A percentile compares a stretch with the other conserved stretches of the same genome.
phyloP scores from a whole-genome alignment of 2,329 filamentous ascomycete genomes.

The Epichloe sp. region DNA sequence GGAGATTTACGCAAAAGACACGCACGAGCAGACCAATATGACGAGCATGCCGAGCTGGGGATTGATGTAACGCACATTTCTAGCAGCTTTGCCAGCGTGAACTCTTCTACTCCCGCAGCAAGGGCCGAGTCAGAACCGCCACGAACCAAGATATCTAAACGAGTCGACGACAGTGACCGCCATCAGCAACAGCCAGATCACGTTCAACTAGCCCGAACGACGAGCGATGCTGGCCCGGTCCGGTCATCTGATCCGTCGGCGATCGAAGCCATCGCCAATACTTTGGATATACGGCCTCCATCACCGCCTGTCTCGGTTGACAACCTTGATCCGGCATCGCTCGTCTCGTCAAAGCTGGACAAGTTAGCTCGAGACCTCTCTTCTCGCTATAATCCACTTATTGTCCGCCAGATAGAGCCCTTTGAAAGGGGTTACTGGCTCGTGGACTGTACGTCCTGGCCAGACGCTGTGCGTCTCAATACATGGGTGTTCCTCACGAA shows the following conservation, averaged over 20 bases:
- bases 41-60: slow-evolving; percentile 1
- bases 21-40: not conserved
- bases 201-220: slow-evolving; percentile 14
- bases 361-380: slow-evolving; percentile 34
- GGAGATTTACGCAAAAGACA: not conserved
- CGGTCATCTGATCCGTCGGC: slow-evolving; percentile 7
- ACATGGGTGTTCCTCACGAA: slow-evolving; percentile 52
- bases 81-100: slow-evolving; percentile 15
- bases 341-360: slow-evolving; percentile 46
- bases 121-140: slow-evolving; percentile 19
- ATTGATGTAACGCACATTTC: slow-evolving; percentile 21
- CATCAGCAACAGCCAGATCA: slow-evolving; percentile 6
- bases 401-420: slow-evolving; percentile 22
- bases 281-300: slow-evolving; percentile 39
- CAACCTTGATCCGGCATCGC: slow-evolving; percentile 31
- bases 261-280: slow-evolving; percentile 13
- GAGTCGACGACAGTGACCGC: slow-evolving; percentile 3
- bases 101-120: slow-evolving; percentile 9
- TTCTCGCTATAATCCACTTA: slow-evolving; percentile 38
- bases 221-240: slow-evolving; percentile 17
- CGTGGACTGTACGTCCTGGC: slow-evolving; percentile 46
- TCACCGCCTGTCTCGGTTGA: slow-evolving; percentile 36
- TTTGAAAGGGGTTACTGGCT: slow-evolving; percentile 73
- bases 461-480: slow-evolving; percentile 28
- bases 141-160: slow-evolving; percentile 15